Conservation (phyloP, 2,329 filamentous ascomycete genomes). For the Teratosphaeriaceae sp. region DNA sequence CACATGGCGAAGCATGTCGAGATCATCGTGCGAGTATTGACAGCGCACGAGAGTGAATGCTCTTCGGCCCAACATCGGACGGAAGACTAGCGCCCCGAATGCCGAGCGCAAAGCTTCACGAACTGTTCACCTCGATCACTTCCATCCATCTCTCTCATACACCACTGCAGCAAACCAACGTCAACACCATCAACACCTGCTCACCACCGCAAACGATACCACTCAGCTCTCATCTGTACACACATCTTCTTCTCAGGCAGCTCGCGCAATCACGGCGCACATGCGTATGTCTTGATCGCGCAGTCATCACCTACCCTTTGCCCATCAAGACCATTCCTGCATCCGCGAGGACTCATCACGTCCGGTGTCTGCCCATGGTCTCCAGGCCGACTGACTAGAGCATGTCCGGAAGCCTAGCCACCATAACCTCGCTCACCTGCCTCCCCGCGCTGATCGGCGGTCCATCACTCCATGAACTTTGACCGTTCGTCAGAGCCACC, state of each 20-base stretch:
- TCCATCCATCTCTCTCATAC: not conserved
- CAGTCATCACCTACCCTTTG: not conserved
- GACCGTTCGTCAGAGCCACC: slow-evolving; percentile 31
- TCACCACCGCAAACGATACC: not conserved
- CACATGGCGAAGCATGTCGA: not conserved
- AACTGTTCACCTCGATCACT: not conserved
- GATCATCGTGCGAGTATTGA: too few relatives aligned
- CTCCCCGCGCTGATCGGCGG: slow-evolving; percentile 16
- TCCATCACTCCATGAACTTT: slow-evolving; percentile 20
- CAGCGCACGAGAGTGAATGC: not conserved
- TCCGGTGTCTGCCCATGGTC: too few relatives aligned
- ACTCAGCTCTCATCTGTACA: not conserved
- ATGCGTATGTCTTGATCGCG: slow-evolving; percentile 2
- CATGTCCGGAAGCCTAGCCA: not conserved
- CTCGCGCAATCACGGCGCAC: not conserved
- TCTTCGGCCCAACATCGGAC: not conserved
- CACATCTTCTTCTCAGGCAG: not conserved
- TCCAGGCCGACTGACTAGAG: not conserved
- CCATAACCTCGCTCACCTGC: not conserved
- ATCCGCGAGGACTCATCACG: not conserved
- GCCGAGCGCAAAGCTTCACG: too few relatives aligned
- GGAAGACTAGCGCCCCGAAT: too few relatives aligned
- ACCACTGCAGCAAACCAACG: too few relatives aligned
- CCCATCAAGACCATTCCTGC: not conserved
- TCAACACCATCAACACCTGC: not conserved